Base-by-base conservation (phyloP, 306 rosid genomes). In the Citrullus mucosospermus region DNA sequence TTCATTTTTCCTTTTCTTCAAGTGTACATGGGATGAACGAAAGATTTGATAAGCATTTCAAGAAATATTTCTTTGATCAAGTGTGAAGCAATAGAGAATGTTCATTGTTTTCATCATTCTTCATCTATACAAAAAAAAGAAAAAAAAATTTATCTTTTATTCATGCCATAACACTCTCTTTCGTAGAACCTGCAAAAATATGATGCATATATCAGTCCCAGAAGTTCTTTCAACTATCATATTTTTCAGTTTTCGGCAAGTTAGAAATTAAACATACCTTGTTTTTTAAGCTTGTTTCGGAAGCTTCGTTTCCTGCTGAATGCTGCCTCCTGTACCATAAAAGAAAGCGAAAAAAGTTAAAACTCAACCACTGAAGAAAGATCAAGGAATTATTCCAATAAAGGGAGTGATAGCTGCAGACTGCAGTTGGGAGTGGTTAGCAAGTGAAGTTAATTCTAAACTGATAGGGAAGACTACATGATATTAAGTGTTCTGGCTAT, bases 241-340 rank as follows among this genome's bases (percentile, higher is more conserved):
- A 15, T n/a, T 2, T 20, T 54, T 76, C 11, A 2, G 57, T n/a
- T 48, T 48, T 20, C 11, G 36, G 38, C 11, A 3, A 57, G 54
- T 41, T 17, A 39, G 5, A 62, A 10, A 61, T 17, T 43, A 50
- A 25, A 46, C 67, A 73, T 80, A 87, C 96, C 90, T 80, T 84
- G 87, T 84, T 91, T 92, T 88, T 90, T 95, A 22, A 95, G 78
- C 87, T 89, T 95, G 89, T 92, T 92, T 25, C 97, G 92, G 81
- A 95, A 95, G 84, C 97, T 87, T 83, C 97, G 88, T 87, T 95
- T 95, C 89, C 98, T 82, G 90, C 98, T 95, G 78, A 95, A 95
- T 75, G 98, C 97, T 1, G 87, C 84, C 83, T 95, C 98, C 97
- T 95, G 91, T 74, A 78, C 61, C 32, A 16, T 54, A 55, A 86